Conservation (phyloP, 345 rosid genomes). For the Populus pruinosa region DNA sequence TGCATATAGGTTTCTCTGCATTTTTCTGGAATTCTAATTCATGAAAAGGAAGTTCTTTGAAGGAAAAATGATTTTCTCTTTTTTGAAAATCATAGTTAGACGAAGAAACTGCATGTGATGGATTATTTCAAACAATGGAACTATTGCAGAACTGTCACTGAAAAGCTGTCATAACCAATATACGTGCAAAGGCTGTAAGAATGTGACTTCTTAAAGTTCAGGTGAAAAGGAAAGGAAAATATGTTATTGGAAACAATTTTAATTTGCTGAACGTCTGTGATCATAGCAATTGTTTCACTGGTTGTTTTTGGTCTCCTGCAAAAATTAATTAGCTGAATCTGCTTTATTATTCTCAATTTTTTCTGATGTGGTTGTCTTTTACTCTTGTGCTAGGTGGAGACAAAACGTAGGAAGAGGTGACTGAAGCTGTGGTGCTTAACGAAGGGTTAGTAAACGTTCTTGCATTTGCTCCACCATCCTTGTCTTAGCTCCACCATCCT, state of each 20-base stretch:
- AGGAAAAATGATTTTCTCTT: not conserved
- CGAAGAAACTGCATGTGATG: not conserved
- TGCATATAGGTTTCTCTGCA: not conserved
- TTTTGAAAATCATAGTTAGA: not conserved
- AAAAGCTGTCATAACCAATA: not conserved
- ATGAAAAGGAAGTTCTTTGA: not conserved
- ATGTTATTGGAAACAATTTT: not conserved
- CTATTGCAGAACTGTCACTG: not conserved
- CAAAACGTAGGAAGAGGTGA: slow-evolving; percentile 69
- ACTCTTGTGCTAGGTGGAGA: slow-evolving; percentile 48
- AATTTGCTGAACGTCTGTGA: not conserved
- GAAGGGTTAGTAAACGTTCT: slow-evolving; percentile 31
- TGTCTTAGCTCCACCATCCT: slow-evolving; percentile 15
- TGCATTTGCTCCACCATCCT: slow-evolving; percentile 18
- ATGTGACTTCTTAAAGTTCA: not conserved
- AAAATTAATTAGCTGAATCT: not conserved
- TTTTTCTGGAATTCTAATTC: not conserved
- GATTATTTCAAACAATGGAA: not conserved
- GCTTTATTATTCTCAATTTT: not conserved
- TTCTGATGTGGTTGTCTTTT: not conserved
- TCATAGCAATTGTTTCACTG: not conserved
- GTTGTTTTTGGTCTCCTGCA: not conserved
- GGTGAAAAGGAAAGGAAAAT: not conserved
- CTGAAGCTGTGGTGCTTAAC: not conserved
- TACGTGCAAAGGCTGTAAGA: not conserved